Base-by-base conservation (phyloP, 192 early-diverging fungal genomes). In the Mortierella antarctica region DNA sequence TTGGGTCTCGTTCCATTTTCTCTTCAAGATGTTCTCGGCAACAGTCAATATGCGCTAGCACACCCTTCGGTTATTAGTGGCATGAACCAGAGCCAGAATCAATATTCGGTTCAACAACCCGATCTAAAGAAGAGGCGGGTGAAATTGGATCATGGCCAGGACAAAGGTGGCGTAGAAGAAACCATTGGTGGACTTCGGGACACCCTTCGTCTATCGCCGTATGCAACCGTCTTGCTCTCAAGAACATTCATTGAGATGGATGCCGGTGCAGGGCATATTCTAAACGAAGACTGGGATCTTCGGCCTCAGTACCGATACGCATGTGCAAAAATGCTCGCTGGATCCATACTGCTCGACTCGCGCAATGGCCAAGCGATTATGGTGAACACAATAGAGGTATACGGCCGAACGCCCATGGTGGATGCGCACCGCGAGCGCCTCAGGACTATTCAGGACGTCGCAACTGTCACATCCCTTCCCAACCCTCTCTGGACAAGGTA, bases 211-310 rank as follows among this genome's bases (percentile, higher is more conserved):
- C 1, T 31, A 31, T 31, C 31, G 31, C 31, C 31, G 3, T 31
- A 31, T 31, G 31, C 31, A 31, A 3, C 31, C 31, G 53, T 65
- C 46, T 51, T 70, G 46, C 45, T 21, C 15, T 57, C 56, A 31
- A 62, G 68, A 42, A 47, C 62, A 7, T 69, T 57, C 58, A 48
- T 54, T 1, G 61, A 63, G 44, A 23, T 74, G 7, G 23, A 60
- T 4, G 44, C 57, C 7, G 17, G 48, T 12, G 42, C 67, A 1
- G 67, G 49, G 31, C 9, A 49, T 17, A 17, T 83, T 8, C 51
- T 83, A 48, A 75, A 83, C 48, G 52, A 74, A 39, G 69, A 75
- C n/a, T 75, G 73, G 81, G 45, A 53, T 14, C 68, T 72, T n/a
- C 45, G 64, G 23, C 73, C 68, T 1, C 58, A 83, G 40, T 53